phyloP scores from a whole-genome alignment of 306 rosid species.

The Senna tora region DNA sequence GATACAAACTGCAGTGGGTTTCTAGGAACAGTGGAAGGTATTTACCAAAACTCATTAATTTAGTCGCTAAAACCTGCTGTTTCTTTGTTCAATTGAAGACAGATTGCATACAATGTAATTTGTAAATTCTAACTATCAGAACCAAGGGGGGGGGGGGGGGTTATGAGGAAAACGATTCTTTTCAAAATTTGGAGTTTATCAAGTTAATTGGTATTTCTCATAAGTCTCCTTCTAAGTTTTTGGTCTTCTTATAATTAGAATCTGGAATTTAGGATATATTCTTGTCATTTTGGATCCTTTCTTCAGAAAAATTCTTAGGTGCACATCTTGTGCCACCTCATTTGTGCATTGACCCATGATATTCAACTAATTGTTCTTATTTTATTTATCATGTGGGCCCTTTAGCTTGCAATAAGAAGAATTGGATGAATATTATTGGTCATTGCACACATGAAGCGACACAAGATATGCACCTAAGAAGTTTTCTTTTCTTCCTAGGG shows the following conservation, averaged over 20 bases:
- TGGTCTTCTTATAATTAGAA: constrained; percentile 16
- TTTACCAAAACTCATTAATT: constrained; percentile 35
- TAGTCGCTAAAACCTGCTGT: constrained; percentile 14
- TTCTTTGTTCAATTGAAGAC: background rate
- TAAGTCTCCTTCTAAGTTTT: background rate
- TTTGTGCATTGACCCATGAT: no score
- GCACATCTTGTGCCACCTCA: no score
- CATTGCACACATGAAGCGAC: no score
- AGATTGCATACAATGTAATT: no score
- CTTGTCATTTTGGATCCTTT: constrained; percentile 7
- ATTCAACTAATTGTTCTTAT: no score
- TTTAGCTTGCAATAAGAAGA: no score
- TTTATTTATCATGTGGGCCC: no score
- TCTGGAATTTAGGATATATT: constrained; percentile 7
- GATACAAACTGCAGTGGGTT: constrained; percentile 76
- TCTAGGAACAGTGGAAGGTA: constrained; percentile 78
- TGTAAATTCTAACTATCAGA: background rate
- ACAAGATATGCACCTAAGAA: no score
- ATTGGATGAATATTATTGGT: no score
- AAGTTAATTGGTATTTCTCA: background rate
- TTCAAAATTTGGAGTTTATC: constrained; percentile 4
- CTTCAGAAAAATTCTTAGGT: no score
- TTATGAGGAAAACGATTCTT: background rate
- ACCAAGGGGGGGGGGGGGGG: background rate
- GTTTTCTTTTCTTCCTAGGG: background rate